Evolutionary conservation across 768 basidiomycete genomes (phyloP), one percentile per base, ranked within the genome.

Genomic region (Leccinum barrowsii): DNA sequence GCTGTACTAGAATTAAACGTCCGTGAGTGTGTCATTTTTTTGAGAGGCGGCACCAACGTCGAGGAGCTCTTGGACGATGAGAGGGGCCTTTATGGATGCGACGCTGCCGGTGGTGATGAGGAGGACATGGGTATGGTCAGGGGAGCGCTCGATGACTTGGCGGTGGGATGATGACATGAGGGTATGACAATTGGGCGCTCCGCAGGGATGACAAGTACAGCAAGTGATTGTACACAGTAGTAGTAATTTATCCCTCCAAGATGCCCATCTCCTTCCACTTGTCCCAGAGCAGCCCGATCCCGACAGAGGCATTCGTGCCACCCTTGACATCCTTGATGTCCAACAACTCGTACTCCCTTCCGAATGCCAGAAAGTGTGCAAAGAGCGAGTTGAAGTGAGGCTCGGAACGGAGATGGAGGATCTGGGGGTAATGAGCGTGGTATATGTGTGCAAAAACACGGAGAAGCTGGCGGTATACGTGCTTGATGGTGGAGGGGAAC

Each of bases 361-460:
- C 96, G 66, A 98, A 98, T 1, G 95, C 94, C 52, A 98, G 79
- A 77, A 97, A 99, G 74, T 98, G 96, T 0, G 96, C 96, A 73
- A 98, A 98, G 37, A 98, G 85, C 4, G 94, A 96, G 73, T 96
- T 96, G 78, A 96, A 95, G 72, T 96, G 94, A 0, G 92, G 92
- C 69, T 98, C 96, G 10, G 90, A 86, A 42, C 92, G 91, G 24
- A 98, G 83, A 69, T 98, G 94, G 22, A 98, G 83, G 68, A 98
- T 89, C 64, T 91, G 87, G 2, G 81, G 79, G 70, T 94, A 98
- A 69, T 98, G 96, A 8, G 92, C 90, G 71, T 98, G 89, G 72
- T 98, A 98, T 66, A 98, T 85, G 78, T 98, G 96, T 10, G 96
- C 95, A 70, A 98, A 98, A 63, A 98, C 90, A 50, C 96, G 91